These are phyloP conservation scores for Phytopythium oedochilum DNA, from an alignment of 352 stramenopile genomes.

Conservation along the genomic window DNA sequence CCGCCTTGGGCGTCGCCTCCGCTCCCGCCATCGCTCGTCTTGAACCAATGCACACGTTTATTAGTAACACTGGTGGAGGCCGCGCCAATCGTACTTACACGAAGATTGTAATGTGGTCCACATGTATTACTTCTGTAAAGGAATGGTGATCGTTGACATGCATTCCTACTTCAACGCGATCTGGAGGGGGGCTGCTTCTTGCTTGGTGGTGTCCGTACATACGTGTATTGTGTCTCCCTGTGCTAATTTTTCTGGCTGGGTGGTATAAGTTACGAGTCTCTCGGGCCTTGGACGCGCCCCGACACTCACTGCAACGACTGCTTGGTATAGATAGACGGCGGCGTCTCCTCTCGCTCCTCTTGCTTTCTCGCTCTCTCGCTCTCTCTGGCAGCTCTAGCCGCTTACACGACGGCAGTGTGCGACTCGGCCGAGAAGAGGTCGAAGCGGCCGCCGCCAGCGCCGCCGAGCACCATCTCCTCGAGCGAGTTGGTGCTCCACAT, in stretches of 20 bases:
- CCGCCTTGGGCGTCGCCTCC: conserved; percentile 2
- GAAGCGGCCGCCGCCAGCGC: conserved; percentile 19
- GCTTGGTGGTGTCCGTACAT: background rate
- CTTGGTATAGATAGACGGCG: background rate
- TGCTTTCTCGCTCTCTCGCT: background rate
- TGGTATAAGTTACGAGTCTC: background rate
- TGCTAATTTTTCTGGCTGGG: background rate
- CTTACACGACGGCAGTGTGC: conserved; percentile 5
- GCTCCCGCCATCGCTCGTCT: conserved; percentile 6
- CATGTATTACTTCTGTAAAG: too few species aligned
- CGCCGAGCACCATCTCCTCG: conserved; percentile 20
- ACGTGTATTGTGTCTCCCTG: background rate
- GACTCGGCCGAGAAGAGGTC: conserved; percentile 27
- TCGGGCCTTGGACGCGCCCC: background rate
- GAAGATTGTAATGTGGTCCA: background rate
- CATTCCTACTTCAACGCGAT: background rate
- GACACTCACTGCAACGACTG: background rate
- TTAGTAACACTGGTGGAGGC: conserved; percentile 1
- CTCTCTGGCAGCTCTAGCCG: background rate
- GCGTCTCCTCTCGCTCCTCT: too few species aligned
- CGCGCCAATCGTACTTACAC: background rate
- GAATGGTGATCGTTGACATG: background rate
- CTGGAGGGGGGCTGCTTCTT: background rate
- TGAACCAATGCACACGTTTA: too few species aligned
- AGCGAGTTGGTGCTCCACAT: conserved; percentile 57